These are phyloP conservation scores for Escallonia rubra DNA, from an alignment of 129 eudicot genomes.

Conservation along the genomic window DNA sequence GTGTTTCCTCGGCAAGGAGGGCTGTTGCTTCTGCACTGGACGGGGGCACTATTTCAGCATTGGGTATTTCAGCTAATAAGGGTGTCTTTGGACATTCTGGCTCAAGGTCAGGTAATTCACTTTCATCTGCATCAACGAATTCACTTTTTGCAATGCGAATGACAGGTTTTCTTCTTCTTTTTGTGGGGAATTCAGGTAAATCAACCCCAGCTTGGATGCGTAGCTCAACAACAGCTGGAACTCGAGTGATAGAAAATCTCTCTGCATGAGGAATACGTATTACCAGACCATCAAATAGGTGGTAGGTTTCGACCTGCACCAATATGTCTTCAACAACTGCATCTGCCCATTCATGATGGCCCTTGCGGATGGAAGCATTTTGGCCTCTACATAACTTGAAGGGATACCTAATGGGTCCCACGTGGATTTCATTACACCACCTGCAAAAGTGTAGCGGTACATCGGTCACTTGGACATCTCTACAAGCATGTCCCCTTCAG, in stretches of 20 bases:
- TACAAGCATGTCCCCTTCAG: not conserved
- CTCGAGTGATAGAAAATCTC: constrained; percentile 81
- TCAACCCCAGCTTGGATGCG: constrained; percentile 98
- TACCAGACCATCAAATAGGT: constrained; percentile 78
- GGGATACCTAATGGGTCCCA: constrained; percentile 87
- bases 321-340: constrained; percentile 74
- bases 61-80: constrained; percentile 45
- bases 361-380: constrained; percentile 56
- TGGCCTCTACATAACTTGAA: constrained; percentile 87
- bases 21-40: constrained; percentile 38
- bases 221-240: constrained; percentile 85
- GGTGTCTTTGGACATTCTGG: constrained; percentile 43
- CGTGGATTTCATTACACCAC: constrained; percentile 91
- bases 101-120: constrained; percentile 76
- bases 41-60: constrained; percentile 45
- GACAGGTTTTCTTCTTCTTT: constrained; percentile 74
- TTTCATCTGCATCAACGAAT: constrained; percentile 92
- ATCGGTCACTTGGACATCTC: not conserved
- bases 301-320: too few species aligned
- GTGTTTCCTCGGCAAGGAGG: constrained; percentile 81
- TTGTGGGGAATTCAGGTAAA: constrained; percentile 75
- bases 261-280: constrained; percentile 82
- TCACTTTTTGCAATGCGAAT: constrained; percentile 72
- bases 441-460: constrained; percentile 34
- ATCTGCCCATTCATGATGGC: constrained; percentile 78